Evolutionary conservation across 2,329 filamentous ascomycete species (phyloP), one percentile per base, ranked within the genome.

Genomic region (Penicillium nordicum): DNA sequence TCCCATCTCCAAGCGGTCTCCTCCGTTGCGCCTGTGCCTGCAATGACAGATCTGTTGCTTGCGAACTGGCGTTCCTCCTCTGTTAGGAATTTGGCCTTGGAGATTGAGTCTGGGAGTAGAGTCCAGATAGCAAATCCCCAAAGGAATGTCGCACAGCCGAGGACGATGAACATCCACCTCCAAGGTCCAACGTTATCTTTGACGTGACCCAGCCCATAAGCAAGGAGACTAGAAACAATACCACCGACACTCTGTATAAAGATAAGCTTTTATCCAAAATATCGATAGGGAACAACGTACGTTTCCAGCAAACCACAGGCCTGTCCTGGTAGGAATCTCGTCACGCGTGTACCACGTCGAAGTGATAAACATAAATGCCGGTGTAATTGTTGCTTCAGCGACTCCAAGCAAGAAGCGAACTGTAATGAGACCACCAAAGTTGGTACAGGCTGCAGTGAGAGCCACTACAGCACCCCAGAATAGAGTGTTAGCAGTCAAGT

Each of bases 171-270:
- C 78, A 86, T 81, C 79, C 80, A 83, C 49, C 78, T 55, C 64
- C 64, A 68, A 6, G 63, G 42, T 1, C 57, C 55, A 7, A 67
- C 55, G 12, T 56, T 18, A 6, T 58, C 58, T 16, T 76, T 62
- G 41, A 84, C 75, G 58, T 86, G 82, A 0, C 83, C 84, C 8
- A 85, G 72, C 2, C 78, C 82, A 57, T 82, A 86, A 2, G 82
- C 70, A 1, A 74, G 59, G 6, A 75, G 60, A 23, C 71, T 71
- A 1, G 61, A 58, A 12, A 59, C 50, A 12, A 65, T 62, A 0
- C 63, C 61, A 4, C 61, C 63, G 1, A 64, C 45, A 32, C 61
- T 65, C 62, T 64, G n/a, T 16, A 3, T 5, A 25, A 36, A 14
- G 4, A 23, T 62, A 6, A 60, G 57, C 43, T 21, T 43, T 11